Base-by-base conservation (phyloP, 1,139 yeast species). In the Candida sojae region DNA sequence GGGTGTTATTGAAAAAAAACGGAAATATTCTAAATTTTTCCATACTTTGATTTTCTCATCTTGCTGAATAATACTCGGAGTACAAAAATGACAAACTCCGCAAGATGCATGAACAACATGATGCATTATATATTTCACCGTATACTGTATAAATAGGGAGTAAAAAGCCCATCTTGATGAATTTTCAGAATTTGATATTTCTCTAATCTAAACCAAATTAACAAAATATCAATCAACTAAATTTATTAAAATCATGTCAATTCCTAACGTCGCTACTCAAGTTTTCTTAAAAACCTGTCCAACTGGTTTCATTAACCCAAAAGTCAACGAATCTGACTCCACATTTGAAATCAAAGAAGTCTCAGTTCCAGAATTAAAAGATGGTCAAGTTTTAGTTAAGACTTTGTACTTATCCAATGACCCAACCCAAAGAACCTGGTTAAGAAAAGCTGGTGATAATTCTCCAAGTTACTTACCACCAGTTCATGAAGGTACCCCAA, bases 361-460 rank as follows among this genome's bases (percentile, higher is more conserved):
- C n/a, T 44, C 53, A 9, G 44, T 50, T 5, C 49, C 51, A 12
- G 55, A 49, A 10, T 58, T 80, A 46, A 57, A 70, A 49, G 73
- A 70, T 1, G 79, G 73, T 38, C 76, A 82, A 52, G 52, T 82
- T 6, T 66, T 81, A 33, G 68, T 82, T 28, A 76, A 80, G 61
- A 63, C 72, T 6, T 54, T 78, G 43, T 75, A 73, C 49, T 59
- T 83, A n/a, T 82, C 88, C 36, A 82, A 84, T 57, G 89, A 84
- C 59, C 88, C 89, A 12, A 80, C 86, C 9, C 88, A 83, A 60
- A 79, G 84, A 62, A 74, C 77, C 45, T 83, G 87, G 86, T 82
- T 83, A 44, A 71, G 70, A 50, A 71, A 71, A 49, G 70, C 64
- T 48, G 62, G 71, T 12, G 63, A 74, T 13, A 67, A 70, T 5